These are phyloP conservation scores for Candida pseudofarinosa DNA, from an alignment of 805 yeast species.

Conservation along the genomic window DNA sequence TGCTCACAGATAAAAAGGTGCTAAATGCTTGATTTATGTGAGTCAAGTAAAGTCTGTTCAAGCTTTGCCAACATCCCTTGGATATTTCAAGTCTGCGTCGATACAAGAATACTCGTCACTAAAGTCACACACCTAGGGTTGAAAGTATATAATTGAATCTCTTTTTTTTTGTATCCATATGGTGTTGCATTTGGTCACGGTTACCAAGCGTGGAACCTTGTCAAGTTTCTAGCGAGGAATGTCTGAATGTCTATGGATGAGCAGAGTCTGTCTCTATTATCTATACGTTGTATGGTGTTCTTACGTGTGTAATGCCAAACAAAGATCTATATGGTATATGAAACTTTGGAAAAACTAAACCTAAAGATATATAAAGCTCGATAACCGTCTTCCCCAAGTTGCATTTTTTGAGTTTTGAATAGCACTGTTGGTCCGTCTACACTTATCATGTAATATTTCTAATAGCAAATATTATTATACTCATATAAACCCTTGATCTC, in stretches of 20 bases:
- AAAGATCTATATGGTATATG: neutral
- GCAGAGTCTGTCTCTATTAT: neutral
- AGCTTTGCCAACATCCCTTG: neutral
- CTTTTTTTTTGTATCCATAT: neutral
- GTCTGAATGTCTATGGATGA: neutral
- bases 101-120: neutral
- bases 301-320: neutral
- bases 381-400: neutral
- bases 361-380: neutral
- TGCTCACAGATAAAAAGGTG: neutral
- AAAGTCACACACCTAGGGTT: neutral
- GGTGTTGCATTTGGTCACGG: neutral
- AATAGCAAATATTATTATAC: neutral
- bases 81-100: neutral
- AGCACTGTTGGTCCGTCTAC: neutral
- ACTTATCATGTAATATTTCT: neutral
- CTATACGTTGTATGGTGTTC: neutral
- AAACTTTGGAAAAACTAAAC: neutral
- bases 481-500: neutral
- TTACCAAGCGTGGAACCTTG: neutral
- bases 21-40: neutral
- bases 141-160: neutral
- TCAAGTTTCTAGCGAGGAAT: neutral
- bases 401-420: neutral
- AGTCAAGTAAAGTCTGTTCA: neutral